Evolutionary conservation across 805 yeast genomes (phyloP).

Genomic region (Teunomyces tritomae): DNA sequence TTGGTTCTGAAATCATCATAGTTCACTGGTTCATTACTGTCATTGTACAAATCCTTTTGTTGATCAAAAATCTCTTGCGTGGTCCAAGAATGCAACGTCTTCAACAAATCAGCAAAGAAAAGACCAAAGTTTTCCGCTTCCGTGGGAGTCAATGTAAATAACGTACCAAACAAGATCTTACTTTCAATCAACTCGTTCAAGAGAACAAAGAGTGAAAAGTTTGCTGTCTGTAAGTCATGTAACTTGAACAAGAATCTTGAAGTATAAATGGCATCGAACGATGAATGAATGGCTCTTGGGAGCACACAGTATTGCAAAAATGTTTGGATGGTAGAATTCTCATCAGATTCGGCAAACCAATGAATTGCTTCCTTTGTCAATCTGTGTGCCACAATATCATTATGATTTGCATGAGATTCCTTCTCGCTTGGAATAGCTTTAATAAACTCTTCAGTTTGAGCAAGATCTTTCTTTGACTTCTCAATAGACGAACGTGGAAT

Average conservation of each 20-base stretch:
- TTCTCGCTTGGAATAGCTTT: slow-evolving; percentile 37
- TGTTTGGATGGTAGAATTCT: slow-evolving; percentile 3
- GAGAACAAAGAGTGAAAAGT: slow-evolving; percentile 37
- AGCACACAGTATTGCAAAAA: slow-evolving; percentile 66
- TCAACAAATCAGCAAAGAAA: slow-evolving; percentile 59
- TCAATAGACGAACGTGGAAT: slow-evolving; percentile 16
- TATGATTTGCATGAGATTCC: slow-evolving; percentile 43
- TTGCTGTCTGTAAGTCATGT: slow-evolving; percentile 35
- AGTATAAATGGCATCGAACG: slow-evolving; percentile 75
- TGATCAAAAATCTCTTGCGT: slow-evolving; percentile 26
- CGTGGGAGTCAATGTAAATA: slow-evolving; percentile 66
- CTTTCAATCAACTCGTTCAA: slow-evolving; percentile 48
- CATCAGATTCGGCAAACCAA: slow-evolving; percentile 40
- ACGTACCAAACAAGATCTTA: slow-evolving; percentile 51
- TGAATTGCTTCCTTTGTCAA: slow-evolving; percentile 22
- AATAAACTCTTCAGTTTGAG: slow-evolving; percentile 23
- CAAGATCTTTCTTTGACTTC: slow-evolving; percentile 22
- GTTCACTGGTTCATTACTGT: slow-evolving; percentile 7
- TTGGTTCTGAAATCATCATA: slow-evolving; percentile 36
- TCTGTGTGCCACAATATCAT: slow-evolving; percentile 24
- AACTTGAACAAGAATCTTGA: slow-evolving; percentile 58
- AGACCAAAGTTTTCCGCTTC: slow-evolving; percentile 85
- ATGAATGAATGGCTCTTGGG: slow-evolving; percentile 76
- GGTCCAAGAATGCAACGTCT: slow-evolving; percentile 45
- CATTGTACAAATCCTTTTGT: slow-evolving; percentile 8